Evolutionary conservation across 139 green algal genomes (phyloP).

Genomic region (Astrephomene gubernaculifera): DNA sequence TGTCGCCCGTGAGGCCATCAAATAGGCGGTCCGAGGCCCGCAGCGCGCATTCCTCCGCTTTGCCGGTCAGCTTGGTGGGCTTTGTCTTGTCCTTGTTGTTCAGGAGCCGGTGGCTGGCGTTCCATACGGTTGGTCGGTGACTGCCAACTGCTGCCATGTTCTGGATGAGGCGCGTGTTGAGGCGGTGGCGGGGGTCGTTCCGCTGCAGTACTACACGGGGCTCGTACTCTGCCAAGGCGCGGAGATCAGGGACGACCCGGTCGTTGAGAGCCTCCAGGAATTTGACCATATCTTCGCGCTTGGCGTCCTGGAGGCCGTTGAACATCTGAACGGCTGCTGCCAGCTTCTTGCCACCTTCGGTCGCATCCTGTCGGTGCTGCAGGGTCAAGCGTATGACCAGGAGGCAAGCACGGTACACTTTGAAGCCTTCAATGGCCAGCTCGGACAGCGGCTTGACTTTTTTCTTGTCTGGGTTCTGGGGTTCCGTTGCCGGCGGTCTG

Average conservation of each 20-base stretch:
- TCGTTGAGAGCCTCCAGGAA: neutral
- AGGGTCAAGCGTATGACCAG: too few relatives aligned
- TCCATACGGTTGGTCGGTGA: neutral
- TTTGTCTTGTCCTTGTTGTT: too few relatives aligned
- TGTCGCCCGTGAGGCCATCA: neutral
- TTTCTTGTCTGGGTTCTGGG: too few relatives aligned
- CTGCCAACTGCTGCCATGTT: neutral
- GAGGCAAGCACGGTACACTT: too few relatives aligned
- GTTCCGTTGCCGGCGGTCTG: too few relatives aligned
- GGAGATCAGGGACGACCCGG: neutral
- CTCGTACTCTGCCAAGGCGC: neutral
- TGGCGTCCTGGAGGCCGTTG: too few relatives aligned
- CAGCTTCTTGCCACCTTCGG: too few relatives aligned
- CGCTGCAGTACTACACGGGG: constrained; percentile 1
- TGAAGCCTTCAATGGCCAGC: too few relatives aligned
- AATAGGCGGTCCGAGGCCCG: neutral
- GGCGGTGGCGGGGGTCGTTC: neutral
- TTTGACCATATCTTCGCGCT: neutral
- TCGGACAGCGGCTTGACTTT: too few relatives aligned
- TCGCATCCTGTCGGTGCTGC: too few relatives aligned
- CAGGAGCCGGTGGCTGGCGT: neutral
- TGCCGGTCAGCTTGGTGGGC: neutral
- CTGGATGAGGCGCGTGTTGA: neutral
- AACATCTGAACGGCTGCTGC: too few relatives aligned
- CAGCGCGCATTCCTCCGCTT: neutral